A percentile compares a stretch with the other conserved stretches of the same genome.
Conservation (phyloP, 192 early-diverging fungal species). For the Podila epigama region DNA sequence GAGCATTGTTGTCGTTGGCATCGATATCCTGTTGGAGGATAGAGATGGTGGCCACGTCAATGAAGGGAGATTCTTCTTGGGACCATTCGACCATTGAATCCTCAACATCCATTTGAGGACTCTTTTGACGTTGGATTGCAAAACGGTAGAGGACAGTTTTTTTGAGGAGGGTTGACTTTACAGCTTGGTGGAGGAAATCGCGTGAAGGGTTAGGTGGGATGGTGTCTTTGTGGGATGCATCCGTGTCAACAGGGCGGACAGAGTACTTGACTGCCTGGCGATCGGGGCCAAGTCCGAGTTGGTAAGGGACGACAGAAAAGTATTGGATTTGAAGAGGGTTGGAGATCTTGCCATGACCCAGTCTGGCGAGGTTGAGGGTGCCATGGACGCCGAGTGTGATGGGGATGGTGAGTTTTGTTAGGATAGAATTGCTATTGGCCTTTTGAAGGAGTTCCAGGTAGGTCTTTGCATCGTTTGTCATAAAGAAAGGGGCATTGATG, state of each 20-base stretch:
- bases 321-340: slow-evolving; percentile 40
- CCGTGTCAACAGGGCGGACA: slow-evolving; percentile 13
- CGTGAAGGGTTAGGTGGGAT: background rate
- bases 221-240: slow-evolving; percentile 1
- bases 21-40: slow-evolving; percentile 6
- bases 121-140: slow-evolving; percentile 16
- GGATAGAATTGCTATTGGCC: background rate
- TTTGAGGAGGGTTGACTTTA: slow-evolving; percentile 3
- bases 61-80: background rate
- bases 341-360: slow-evolving; percentile 10
- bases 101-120: slow-evolving; percentile 25
- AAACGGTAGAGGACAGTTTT: slow-evolving; percentile 21
- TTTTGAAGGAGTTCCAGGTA: background rate
- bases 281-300: slow-evolving; percentile 15
- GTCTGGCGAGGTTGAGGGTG: background rate
- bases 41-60: background rate
- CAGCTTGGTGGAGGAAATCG: slow-evolving; percentile 21
- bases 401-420: slow-evolving; percentile 15
- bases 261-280: slow-evolving; percentile 37
- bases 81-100: slow-evolving; percentile 5
- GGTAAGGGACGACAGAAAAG: slow-evolving; percentile 24
- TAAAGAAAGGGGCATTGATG: background rate
- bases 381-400: slow-evolving; percentile 24
- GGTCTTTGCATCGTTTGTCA: background rate
- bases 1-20: background rate